Base-by-base conservation (phyloP, 306 rosid genomes). In the Phaseolus lunatus region DNA sequence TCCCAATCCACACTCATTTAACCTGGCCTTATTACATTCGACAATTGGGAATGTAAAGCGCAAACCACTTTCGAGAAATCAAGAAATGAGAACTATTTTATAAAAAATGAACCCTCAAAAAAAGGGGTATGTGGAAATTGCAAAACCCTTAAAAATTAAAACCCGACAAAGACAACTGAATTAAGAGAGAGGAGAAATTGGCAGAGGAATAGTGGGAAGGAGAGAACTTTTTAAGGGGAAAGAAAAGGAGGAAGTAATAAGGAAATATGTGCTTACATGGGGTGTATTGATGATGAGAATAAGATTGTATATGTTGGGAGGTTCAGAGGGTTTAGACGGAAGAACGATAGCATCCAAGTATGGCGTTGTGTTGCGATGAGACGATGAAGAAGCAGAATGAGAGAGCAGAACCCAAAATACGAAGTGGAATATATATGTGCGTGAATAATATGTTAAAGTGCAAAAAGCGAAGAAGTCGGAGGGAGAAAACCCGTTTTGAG, bases 1-100 rank as follows among this genome's bases (percentile, higher is more conserved):
- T 92, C 94, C 90, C 97, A 89, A 88, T 83, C 88, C 86, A 86
- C 43, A 68, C 86, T 78, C 96, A 88, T 67, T 89, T 92, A 91
- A 91, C 89, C 93, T 81, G 87, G 83, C 45, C 95, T 75, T 43
- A 67, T 76, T 52, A 53, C 85, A 79, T 72, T 78, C 16, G n/a
- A 49, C 56, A 68, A 81, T 72, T 80, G 61, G 70, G 66, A 48
- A 73, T 56, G 59, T 45, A 67, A 67, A 67, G 53, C 4, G 27
- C 3, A 84, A 84, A 85, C 53, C 56, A 59, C 74, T 2, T 70
- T 18, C 4, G 23, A 57, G 3, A 74, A 29, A 73, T 47, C 22
- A 19, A n/a, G 13, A 79, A 70, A 9, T 11, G 5, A 15, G 18
- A 73, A 9, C 35, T 5, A 27, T 59, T 59, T 59, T 24, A 13